These are phyloP conservation scores for Petasospora fabianii DNA, from an alignment of 1,139 yeast species.

Conservation along the genomic window DNA sequence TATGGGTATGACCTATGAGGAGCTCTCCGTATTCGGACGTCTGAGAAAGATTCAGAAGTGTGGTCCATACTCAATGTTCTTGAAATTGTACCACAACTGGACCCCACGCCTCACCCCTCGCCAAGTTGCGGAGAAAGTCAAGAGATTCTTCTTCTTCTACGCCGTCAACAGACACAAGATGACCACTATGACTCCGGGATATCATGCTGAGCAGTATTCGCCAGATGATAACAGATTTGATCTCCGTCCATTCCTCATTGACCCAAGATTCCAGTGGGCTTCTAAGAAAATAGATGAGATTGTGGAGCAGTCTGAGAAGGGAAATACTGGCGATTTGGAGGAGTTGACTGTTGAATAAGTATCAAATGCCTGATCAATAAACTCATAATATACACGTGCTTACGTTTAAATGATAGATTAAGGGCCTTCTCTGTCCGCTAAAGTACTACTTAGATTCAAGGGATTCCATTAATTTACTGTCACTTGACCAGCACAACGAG, in stretches of 20 bases:
- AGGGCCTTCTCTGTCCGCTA: no score
- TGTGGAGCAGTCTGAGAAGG: constrained; percentile 49
- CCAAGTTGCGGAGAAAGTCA: constrained; percentile 87
- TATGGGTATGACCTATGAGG: constrained; percentile 98
- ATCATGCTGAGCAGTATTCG: constrained; percentile 96
- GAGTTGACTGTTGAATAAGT: constrained; percentile 42
- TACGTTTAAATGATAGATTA: no score
- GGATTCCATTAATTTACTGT: no score
- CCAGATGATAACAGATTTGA: constrained; percentile 98
- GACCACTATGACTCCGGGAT: constrained; percentile 94
- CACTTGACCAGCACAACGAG: constrained; percentile 22
- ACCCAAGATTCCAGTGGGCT: constrained; percentile 91
- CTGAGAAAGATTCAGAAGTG: constrained; percentile 89
- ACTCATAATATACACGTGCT: no score
- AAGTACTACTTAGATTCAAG: no score
- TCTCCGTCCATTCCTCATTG: constrained; percentile 85
- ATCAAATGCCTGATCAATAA: no score
- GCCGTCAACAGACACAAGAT: constrained; percentile 95
- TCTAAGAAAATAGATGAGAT: constrained; percentile 80
- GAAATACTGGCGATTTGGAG: constrained; percentile 30
- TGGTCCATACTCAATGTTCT: constrained; percentile 94
- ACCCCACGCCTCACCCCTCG: constrained; percentile 77
- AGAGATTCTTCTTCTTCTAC: constrained; percentile 85
- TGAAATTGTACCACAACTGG: constrained; percentile 90
- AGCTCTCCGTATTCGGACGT: constrained; percentile 85